Percentiles rank a stretch among this genome's conserved stretches.
Evolutionary conservation across 768 basidiomycete species (phyloP).

Genomic region (Suillus decipiens): DNA sequence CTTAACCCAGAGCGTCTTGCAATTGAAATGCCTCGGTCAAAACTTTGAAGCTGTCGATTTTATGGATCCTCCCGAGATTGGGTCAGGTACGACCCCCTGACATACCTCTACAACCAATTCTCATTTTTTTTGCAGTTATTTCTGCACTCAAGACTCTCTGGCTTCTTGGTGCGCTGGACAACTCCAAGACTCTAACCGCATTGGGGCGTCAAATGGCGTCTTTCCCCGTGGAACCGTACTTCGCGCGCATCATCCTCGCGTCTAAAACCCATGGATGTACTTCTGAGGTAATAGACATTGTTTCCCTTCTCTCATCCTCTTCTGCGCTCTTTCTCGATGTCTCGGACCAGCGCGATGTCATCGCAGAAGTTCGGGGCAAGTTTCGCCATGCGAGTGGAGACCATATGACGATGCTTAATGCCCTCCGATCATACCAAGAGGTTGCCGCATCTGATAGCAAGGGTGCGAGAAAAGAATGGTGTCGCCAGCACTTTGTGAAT

Average conservation of each 20-base stretch:
- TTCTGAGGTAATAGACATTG: constrained; percentile 77
- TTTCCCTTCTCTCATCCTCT: constrained; percentile 80
- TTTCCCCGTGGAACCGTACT: constrained; percentile 91
- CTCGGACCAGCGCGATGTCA: constrained; percentile 71
- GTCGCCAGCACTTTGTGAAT: constrained; percentile 79
- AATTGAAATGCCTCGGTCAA: constrained; percentile 82
- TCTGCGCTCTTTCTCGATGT: constrained; percentile 82
- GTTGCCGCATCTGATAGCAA: constrained; percentile 51
- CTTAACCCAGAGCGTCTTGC: constrained; percentile 79
- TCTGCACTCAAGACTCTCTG: constrained; percentile 73
- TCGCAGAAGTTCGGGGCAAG: constrained; percentile 67
- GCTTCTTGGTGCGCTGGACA: constrained; percentile 77
- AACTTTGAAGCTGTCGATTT: constrained; percentile 81
- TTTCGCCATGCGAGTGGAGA: constrained; percentile 88
- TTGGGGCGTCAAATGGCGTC: constrained; percentile 82
- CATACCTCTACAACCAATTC: not conserved
- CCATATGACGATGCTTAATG: constrained; percentile 87
- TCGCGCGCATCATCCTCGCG: constrained; percentile 77
- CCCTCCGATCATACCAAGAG: constrained; percentile 79
- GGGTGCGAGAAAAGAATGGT: constrained; percentile 69
- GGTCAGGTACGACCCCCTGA: constrained; percentile 59
- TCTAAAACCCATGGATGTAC: constrained; percentile 75
- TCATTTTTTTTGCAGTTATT: constrained; percentile 42
- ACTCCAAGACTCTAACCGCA: constrained; percentile 62
- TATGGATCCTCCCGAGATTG: constrained; percentile 82